A percentile compares a stretch with the other conserved stretches of the same genome.
Conservation (phyloP, 208 protist species). For the Leishmania lainsoni region DNA sequence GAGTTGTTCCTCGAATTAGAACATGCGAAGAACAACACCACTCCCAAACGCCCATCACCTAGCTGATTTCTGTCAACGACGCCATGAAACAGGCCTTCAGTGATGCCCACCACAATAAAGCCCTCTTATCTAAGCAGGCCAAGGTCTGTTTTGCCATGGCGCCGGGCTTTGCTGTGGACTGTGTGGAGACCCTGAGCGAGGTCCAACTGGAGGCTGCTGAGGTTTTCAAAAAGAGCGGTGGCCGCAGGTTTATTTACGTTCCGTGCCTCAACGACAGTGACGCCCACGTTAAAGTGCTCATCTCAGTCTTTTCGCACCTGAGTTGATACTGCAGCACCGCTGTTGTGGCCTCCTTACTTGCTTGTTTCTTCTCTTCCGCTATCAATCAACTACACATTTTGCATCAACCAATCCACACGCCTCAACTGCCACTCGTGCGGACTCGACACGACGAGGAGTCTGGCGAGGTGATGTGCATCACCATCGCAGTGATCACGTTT, state of each 20-base stretch:
- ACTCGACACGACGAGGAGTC: neutral
- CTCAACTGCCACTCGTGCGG: neutral
- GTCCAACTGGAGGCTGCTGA: conserved; percentile 29
- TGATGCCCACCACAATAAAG: conserved; percentile 8
- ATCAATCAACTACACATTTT: neutral
- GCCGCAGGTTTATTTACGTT: conserved; percentile 26
- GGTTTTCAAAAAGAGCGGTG: conserved; percentile 37
- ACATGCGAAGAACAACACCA: too few relatives aligned
- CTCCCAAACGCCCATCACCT: too few relatives aligned
- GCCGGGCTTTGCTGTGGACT: conserved; percentile 49
- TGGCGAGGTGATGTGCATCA: neutral
- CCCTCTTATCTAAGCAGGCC: conserved; percentile 8
- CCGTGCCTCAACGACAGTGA: conserved; percentile 47
- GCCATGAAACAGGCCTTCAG: conserved; percentile 19
- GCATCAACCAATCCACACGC: neutral
- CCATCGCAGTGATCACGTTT: neutral
- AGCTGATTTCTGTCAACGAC: neutral
- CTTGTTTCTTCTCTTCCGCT: neutral
- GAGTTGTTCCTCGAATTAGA: too few relatives aligned
- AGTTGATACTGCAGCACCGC: neutral
- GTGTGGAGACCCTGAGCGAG: conserved; percentile 50
- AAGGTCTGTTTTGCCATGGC: conserved; percentile 33
- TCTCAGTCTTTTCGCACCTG: conserved; percentile 5
- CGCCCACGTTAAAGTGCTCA: conserved; percentile 25
- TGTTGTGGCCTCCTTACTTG: neutral